Evolutionary conservation across 129 eudicot genomes (phyloP).

Genomic region (Flaveria sonorensis): DNA sequence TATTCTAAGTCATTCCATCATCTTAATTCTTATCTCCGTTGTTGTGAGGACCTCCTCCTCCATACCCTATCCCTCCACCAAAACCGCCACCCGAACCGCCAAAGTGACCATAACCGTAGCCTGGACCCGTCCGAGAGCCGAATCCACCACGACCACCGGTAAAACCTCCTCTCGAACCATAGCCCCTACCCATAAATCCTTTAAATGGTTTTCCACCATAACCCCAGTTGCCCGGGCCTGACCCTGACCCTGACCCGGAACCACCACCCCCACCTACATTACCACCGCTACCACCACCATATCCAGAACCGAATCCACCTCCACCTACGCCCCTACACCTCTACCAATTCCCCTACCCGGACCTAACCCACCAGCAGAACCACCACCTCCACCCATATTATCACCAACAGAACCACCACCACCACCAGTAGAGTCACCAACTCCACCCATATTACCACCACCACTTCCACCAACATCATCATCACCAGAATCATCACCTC

Average conservation of each 20-base stretch:
- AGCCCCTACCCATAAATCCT: constrained; percentile 28
- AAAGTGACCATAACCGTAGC: constrained; percentile 30
- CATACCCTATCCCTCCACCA: constrained; percentile 31
- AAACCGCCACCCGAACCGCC: constrained; percentile 25
- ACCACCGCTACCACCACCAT: neutral
- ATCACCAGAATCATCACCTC: constrained; percentile 23
- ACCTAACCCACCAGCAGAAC: neutral
- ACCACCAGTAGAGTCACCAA: neutral
- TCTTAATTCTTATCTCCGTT: constrained; percentile 26
- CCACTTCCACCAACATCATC: neutral
- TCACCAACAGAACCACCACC: neutral
- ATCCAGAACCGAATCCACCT: neutral
- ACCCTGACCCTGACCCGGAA: constrained; percentile 32
- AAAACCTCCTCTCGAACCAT: constrained; percentile 39
- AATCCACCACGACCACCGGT: constrained; percentile 32
- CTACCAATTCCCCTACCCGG: constrained; percentile 11
- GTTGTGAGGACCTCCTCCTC: constrained; percentile 37
- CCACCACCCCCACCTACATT: constrained; percentile 30
- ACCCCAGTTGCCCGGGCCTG: constrained; percentile 37
- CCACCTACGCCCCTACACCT: neutral
- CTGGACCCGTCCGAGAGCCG: constrained; percentile 22
- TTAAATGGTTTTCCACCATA: constrained; percentile 31
- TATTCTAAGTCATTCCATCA: constrained; percentile 27
- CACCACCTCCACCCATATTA: neutral
- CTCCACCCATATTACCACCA: neutral